Percentiles rank a stretch among this genome's conserved stretches.
These are phyloP conservation scores for Blastobotrys elegans DNA, from an alignment of 1,139 yeast species.

Conservation along the genomic window DNA sequence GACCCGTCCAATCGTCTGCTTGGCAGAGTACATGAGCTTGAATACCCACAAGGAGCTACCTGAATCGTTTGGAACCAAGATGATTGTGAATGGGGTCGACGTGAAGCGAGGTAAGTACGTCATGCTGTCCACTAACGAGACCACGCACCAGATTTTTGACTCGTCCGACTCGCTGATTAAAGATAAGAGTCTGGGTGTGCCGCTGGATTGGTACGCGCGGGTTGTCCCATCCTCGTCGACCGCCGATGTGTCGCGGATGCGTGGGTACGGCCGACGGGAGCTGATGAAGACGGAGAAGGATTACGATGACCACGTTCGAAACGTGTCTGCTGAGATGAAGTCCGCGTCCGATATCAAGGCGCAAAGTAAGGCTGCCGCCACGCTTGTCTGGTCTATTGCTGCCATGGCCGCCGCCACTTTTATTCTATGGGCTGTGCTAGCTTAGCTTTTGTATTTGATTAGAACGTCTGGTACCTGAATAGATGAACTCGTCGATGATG, in stretches of 20 bases:
- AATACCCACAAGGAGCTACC: conserved; percentile 28
- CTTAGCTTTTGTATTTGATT: conserved; percentile 1
- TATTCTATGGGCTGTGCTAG: neutral
- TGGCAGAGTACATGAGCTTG: conserved; percentile 30
- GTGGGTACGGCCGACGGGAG: neutral
- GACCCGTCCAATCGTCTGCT: conserved; percentile 22
- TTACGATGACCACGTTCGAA: neutral
- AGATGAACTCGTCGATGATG: neutral
- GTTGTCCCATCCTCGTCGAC: neutral
- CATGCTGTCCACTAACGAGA: conserved; percentile 33
- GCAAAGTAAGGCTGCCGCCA: neutral
- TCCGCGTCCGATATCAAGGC: no score
- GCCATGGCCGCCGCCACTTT: neutral
- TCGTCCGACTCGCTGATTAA: conserved; percentile 45
- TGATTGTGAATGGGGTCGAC: conserved; percentile 27
- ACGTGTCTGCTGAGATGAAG: neutral
- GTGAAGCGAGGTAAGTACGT: conserved; percentile 41
- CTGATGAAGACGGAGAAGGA: neutral
- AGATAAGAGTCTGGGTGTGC: conserved; percentile 38
- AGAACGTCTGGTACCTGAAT: conserved; percentile 2
- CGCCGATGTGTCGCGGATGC: neutral
- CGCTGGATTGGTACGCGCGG: conserved; percentile 5
- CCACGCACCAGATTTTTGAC: conserved; percentile 47
- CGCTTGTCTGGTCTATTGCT: neutral
- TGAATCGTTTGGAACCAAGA: conserved; percentile 24